Base-by-base conservation (phyloP, 176 grass and related monocot genomes). In the Bolboschoenus planiculmis region DNA sequence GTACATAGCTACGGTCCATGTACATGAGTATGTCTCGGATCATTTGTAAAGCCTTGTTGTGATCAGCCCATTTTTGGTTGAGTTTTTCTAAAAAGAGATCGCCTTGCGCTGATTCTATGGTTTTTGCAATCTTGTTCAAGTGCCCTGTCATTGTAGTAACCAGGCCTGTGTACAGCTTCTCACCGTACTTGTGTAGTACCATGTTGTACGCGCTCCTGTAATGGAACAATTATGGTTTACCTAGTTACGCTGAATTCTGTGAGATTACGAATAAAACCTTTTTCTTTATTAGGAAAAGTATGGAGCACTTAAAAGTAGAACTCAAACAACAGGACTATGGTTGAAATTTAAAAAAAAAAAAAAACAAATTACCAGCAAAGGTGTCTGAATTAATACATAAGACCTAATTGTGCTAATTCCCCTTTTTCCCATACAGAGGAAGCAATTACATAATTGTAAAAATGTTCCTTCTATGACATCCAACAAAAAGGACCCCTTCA, bases 141-240 rank as follows among this genome's bases (percentile, higher is more conserved):
- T 89, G 94, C 88, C 86, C 80, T 27, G 91, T 92, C 88, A 97
- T 87, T n/a, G 94, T 94, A 27, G 11, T 85, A 56, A 92, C 84
- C 26, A 97, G 88, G 15, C 94, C 90, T 0, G 86, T 79, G 55
- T 97, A 97, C 26, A 97, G 86, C 84, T 92, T 97, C 84, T 94
- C 94, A 0, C 94, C 92, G 14, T 94, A 97, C 80, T 94, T 97
- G 90, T 97, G 94, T 81, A 97, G 91, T 71, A 97, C 94, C 94
- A 97, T 94, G 70, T 97, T 97, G 91, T 97, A 97, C 50, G 94
- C 94, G 86, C 80, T 97, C 94, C 94, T 97, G 90, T 47, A 86
- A 5, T 74, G 36, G 33, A 4, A 61, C 51, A 56, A 80, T 36
- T 26, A 58, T 35, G 13, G 7, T 37, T 58, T 39, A 23, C 34